phyloP scores from a whole-genome alignment of 768 basidiomycete species.

The Gymnopilus dilepis region DNA sequence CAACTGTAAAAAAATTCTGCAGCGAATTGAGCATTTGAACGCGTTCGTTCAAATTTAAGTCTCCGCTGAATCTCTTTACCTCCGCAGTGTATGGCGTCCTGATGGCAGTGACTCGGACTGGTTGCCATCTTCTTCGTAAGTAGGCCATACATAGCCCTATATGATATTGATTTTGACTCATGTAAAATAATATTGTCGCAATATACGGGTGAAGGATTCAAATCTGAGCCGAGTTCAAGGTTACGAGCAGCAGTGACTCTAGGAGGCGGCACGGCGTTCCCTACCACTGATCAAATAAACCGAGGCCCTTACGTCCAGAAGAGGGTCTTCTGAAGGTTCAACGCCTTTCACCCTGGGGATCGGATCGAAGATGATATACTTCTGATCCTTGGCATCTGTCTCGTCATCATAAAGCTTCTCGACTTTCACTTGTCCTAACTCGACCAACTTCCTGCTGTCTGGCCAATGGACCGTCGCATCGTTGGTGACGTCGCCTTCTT shows the following conservation, averaged over 20 bases:
- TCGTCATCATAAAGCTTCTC: constrained; percentile 10
- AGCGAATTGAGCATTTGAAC: too few relatives aligned
- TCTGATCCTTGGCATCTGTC: constrained; percentile 19
- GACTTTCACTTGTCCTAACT: constrained; percentile 18
- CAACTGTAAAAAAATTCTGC: too few relatives aligned
- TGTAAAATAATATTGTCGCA: too few relatives aligned
- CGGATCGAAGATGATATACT: constrained; percentile 25
- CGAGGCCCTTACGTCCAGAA: constrained; percentile 23
- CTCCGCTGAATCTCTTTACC: too few relatives aligned
- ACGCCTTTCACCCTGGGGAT: constrained; percentile 22
- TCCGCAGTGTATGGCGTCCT: too few relatives aligned
- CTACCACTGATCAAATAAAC: constrained; percentile 24
- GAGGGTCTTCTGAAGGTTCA: constrained; percentile 22
- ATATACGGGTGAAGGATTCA: too few relatives aligned
- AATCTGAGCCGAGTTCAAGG: too few relatives aligned
- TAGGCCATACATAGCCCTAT: too few relatives aligned
- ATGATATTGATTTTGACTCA: too few relatives aligned
- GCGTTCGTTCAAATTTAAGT: too few relatives aligned
- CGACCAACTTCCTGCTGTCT: constrained; percentile 16
- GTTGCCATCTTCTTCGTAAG: too few relatives aligned
- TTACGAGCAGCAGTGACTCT: neutral
- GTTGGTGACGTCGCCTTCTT: constrained; percentile 20
- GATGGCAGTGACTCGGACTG: too few relatives aligned
- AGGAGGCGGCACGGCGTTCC: constrained; percentile 14
- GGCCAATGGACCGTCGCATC: constrained; percentile 25